Conservation (phyloP, 2,329 filamentous ascomycete species). For the Diaporthe citrichinensis region DNA sequence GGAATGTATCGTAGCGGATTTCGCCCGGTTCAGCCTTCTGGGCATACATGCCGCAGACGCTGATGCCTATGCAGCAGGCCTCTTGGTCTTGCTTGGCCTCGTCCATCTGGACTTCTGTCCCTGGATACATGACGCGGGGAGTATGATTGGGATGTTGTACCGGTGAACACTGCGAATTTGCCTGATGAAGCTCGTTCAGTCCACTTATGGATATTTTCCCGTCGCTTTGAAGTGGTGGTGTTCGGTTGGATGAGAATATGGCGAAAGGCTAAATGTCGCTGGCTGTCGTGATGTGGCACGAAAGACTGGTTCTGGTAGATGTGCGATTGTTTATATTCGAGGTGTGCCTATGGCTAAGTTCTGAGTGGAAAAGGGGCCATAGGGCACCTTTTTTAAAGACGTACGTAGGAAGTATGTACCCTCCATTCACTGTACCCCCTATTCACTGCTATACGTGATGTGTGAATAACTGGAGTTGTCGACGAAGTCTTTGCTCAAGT, state of each 20-base stretch:
- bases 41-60: not conserved
- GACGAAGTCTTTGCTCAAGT: not conserved
- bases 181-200: too few relatives aligned
- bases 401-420: too few relatives aligned
- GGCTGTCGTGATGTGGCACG: too few relatives aligned
- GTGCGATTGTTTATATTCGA: too few relatives aligned
- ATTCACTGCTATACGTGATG: too few relatives aligned
- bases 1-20: not conserved
- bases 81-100: not conserved
- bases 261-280: not conserved
- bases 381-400: too few relatives aligned
- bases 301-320: too few relatives aligned
- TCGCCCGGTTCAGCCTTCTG: not conserved
- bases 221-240: not conserved
- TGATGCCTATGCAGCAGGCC: conserved; percentile 12
- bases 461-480: not conserved
- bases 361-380: too few relatives aligned
- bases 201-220: not conserved
- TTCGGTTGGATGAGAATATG: not conserved
- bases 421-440: too few relatives aligned
- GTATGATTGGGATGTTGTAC: too few relatives aligned
- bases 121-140: not conserved
- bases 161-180: not conserved
- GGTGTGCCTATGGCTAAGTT: too few relatives aligned
- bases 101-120: not conserved